Conservation (phyloP, 2,329 filamentous ascomycete genomes). For the Cucurbitaria berberidis region DNA sequence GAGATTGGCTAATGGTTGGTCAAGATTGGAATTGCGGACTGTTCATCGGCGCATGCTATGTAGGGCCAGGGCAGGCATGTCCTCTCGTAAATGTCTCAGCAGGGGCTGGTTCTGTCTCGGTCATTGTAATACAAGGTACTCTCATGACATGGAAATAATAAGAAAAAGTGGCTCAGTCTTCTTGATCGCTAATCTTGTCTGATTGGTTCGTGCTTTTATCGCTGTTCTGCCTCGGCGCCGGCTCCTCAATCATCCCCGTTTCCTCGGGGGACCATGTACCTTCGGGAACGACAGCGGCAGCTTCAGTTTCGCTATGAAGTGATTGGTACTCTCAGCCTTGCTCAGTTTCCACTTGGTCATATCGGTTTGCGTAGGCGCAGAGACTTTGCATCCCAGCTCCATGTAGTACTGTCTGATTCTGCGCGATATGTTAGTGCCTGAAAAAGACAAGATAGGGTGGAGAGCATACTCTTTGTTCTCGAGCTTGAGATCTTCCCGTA, state of each 20-base stretch:
- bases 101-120: neutral
- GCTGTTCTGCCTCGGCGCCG: neutral
- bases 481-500: conserved; percentile 74
- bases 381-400: conserved; percentile 75
- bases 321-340: conserved; percentile 65
- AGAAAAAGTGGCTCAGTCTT: neutral
- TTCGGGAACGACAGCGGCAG: conserved; percentile 86
- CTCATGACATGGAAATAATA: neutral
- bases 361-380: conserved; percentile 55
- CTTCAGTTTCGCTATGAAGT: conserved; percentile 71
- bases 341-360: conserved; percentile 61
- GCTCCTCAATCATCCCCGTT: conserved; percentile 17
- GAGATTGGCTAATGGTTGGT: neutral
- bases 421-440: neutral
- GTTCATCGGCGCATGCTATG: no score
- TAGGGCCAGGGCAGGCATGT: no score
- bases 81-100: neutral
- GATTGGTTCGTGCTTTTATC: neutral
- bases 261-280: conserved; percentile 34
- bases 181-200: neutral
- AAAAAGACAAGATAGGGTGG: no score
- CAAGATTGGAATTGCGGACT: neutral
- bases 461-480: conserved; percentile 66
- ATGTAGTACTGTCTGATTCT: conserved; percentile 71
- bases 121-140: neutral